Percentiles rank a stretch among this genome's conserved stretches.
Conservation (phyloP, 306 rosid species). For the Luffa acutangula region DNA sequence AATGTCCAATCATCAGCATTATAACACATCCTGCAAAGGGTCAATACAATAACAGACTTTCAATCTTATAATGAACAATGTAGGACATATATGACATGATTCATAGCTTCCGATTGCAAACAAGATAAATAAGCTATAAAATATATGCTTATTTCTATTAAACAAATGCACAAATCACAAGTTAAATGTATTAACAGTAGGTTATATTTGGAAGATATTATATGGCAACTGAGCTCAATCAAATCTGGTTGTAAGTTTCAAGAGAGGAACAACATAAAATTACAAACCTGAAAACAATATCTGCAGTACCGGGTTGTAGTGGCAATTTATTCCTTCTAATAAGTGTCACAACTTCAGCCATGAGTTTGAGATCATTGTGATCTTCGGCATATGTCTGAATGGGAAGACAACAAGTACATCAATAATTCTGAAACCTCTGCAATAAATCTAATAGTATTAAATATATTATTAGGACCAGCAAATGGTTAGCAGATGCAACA, state of each 20-base stretch:
- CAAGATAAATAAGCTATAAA: no score
- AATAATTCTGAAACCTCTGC: neutral
- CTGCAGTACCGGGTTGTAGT: conserved; percentile 92
- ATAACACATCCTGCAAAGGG: conserved; percentile 69
- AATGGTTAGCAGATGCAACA: conserved; percentile 64
- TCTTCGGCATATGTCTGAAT: conserved; percentile 57
- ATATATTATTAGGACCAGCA: conserved; percentile 50
- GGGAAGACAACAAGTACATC: conserved; percentile 6
- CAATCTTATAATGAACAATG: conserved; percentile 14
- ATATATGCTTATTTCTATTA: neutral
- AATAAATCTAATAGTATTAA: neutral
- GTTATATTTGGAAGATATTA: neutral
- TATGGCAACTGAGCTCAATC: neutral
- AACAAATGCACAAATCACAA: neutral
- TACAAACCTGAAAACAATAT: conserved; percentile 75
- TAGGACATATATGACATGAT: neutral
- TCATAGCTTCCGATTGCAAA: neutral
- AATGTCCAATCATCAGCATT: conserved; percentile 56
- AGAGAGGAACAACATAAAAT: neutral
- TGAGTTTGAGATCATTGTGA: conserved; percentile 48
- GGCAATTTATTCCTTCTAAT: conserved; percentile 58
- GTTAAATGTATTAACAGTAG: neutral
- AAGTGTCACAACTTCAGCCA: conserved; percentile 74
- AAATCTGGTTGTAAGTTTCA: neutral
- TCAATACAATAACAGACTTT: conserved; percentile 16